Base-by-base conservation (phyloP, 2,329 filamentous ascomycete species). In the Mycosphaerelloides madeirae region DNA sequence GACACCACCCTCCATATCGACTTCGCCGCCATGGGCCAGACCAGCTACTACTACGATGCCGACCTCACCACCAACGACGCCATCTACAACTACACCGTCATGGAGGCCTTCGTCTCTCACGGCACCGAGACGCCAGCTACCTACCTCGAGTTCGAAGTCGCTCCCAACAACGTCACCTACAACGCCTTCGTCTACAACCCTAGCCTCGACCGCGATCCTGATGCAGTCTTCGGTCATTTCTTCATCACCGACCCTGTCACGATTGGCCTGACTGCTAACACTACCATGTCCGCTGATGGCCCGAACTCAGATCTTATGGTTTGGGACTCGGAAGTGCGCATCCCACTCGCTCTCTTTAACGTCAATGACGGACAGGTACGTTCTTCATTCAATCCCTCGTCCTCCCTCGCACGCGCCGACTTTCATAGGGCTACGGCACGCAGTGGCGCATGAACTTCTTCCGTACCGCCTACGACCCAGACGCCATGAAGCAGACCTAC, bases 381-480 rank as follows among this genome's bases (percentile, higher is more conserved):
- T 25, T 25, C 9, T 9, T 25, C 22, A 25, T 25, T 5, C 9
- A 25, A 6, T 6, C 9, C 9, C 9, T 6, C 9, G 22, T 25
- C 6, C 9, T 25, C 6, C n/a, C n/a, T n/a, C 22, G 22, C 22
- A 25, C 9, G 9, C 9, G 22, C 22, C 9, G 22, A 25, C 22
- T 25, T 25, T 25, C 9, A 5, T 9, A 25, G 11, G 33, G n/a
- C 3, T 35, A 45, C 34, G 50, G 47, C 12, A 52, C 46, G n/a
- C 22, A 44, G 34, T 52, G 50, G 50, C 36, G 50, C 9, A 52
- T 52, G 50, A 52, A 52, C 29, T 52, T 52, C 39, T 52, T 50
- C 32, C 43, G 50, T 2, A 52, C 47, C 14, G 44, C 50, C 2
- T 43, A 46, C 6, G 38, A 34, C 18, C 39, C 38, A 11, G n/a